Conservation (phyloP, 371 early-diverging fungal species). For the Chytridium lagenaria region DNA sequence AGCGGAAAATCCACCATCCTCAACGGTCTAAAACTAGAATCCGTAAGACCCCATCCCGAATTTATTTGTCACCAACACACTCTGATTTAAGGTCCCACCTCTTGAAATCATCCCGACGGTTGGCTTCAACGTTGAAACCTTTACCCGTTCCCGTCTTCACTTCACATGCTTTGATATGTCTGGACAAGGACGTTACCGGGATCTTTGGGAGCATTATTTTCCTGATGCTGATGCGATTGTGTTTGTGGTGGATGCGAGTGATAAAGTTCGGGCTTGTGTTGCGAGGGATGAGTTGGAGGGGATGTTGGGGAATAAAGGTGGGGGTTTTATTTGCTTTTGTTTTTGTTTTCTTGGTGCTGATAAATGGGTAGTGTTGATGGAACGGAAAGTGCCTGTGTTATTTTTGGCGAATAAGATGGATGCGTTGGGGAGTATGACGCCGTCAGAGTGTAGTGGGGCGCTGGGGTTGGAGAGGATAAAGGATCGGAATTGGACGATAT, state of each 20-base stretch:
- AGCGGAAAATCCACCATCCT: constrained; percentile 42
- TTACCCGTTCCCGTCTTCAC: constrained; percentile 31
- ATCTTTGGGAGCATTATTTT: constrained; percentile 45
- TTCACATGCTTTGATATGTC: constrained; percentile 50
- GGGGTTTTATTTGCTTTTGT: not conserved
- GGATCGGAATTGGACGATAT: constrained; percentile 47
- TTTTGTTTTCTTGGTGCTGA: not conserved
- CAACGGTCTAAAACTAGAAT: constrained; percentile 30
- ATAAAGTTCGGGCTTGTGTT: constrained; percentile 40
- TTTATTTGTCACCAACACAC: not conserved
- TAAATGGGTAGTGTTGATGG: constrained; percentile 23
- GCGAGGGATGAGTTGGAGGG: constrained; percentile 46
- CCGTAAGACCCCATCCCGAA: constrained; percentile 7
- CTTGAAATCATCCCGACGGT: constrained; percentile 42
- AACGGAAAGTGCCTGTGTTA: constrained; percentile 40
- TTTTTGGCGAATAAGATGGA: constrained; percentile 52
- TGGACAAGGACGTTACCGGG: constrained; percentile 50
- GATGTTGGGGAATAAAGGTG: constrained; percentile 39
- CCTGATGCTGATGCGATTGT: constrained; percentile 44
- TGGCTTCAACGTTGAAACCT: constrained; percentile 42
- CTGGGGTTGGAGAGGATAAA: constrained; percentile 43
- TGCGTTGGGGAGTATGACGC: constrained; percentile 38
- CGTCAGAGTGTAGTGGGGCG: constrained; percentile 43
- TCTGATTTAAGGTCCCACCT: constrained; percentile 21
- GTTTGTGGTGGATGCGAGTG: constrained; percentile 45